Evolutionary conservation across 2,329 filamentous ascomycete species (phyloP).

Genomic region (Lachnellula suecica): DNA sequence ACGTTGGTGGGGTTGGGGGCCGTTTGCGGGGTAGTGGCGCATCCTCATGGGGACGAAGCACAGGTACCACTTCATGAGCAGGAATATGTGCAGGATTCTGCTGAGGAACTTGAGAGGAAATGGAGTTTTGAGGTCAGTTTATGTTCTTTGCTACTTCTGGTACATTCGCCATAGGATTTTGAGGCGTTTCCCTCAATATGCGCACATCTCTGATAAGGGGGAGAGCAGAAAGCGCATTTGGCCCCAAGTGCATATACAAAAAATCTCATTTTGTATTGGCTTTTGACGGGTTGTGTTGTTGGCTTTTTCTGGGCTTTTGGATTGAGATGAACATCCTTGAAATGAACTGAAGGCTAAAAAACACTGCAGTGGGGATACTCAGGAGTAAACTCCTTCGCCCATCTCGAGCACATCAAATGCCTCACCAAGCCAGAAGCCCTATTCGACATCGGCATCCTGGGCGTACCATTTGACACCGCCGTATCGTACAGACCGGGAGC

Average conservation of each 20-base stretch:
- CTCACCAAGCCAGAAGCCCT: constrained; percentile 61
- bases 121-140: constrained; percentile 55
- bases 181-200: neutral
- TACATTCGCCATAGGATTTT: neutral
- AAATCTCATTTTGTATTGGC: neutral
- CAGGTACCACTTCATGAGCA: constrained; percentile 37
- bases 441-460: constrained; percentile 72
- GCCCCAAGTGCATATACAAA: neutral
- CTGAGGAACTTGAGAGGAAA: constrained; percentile 54
- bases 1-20: neutral
- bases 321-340: too few relatives aligned
- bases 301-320: too few relatives aligned
- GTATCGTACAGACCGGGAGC: constrained; percentile 71
- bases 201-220: neutral
- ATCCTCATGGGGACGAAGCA: constrained; percentile 28
- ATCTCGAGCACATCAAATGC: constrained; percentile 68
- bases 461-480: constrained; percentile 73
- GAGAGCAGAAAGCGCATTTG: neutral
- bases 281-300: too few relatives aligned
- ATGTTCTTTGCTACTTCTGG: neutral
- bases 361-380: constrained; percentile 59
- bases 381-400: constrained; percentile 75
- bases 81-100: constrained; percentile 49
- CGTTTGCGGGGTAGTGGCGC: constrained; percentile 12
- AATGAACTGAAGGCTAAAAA: constrained; percentile 1